Conservation (phyloP, 352 stramenopile genomes). For the Globisporangium nodosum region DNA sequence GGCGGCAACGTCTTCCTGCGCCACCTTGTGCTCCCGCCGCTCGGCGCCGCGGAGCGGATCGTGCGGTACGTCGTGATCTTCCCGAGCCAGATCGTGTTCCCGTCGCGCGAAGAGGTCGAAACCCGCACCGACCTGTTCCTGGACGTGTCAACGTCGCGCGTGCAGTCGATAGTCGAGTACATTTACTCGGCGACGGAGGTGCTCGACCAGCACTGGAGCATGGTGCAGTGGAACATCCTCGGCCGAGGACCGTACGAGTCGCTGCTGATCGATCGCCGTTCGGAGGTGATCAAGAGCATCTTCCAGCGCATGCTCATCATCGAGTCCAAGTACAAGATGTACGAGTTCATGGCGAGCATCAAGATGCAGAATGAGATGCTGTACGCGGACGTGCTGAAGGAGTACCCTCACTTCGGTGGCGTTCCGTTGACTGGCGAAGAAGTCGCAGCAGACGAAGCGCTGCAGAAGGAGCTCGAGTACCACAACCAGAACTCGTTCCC, state of each 20-base stretch:
- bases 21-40: constrained; percentile 58
- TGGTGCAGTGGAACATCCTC: constrained; percentile 86
- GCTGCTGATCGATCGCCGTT: constrained; percentile 43
- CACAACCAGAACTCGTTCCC: constrained; percentile 61
- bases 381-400: constrained; percentile 54
- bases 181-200: constrained; percentile 82
- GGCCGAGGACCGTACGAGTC: constrained; percentile 74
- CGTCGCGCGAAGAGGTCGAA: constrained; percentile 73
- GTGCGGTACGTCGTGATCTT: constrained; percentile 75
- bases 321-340: constrained; percentile 71
- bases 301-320: constrained; percentile 66
- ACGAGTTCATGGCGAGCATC: constrained; percentile 81
- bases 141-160: constrained; percentile 60
- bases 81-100: constrained; percentile 71
- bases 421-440: constrained; percentile 38
- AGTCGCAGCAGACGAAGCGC: constrained; percentile 29
- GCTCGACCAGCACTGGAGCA: constrained; percentile 78
- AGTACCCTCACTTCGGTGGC: constrained; percentile 42
- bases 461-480: constrained; percentile 37
- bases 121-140: constrained; percentile 69
- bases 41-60: constrained; percentile 59
- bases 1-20: constrained; percentile 54
- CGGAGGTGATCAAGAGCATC: constrained; percentile 68
- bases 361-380: constrained; percentile 84
- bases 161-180: constrained; percentile 72